Percentiles rank a stretch among this genome's conserved stretches.
These are phyloP conservation scores for Astragalus membranaceus DNA, from an alignment of 306 rosid genomes.

Conservation along the genomic window DNA sequence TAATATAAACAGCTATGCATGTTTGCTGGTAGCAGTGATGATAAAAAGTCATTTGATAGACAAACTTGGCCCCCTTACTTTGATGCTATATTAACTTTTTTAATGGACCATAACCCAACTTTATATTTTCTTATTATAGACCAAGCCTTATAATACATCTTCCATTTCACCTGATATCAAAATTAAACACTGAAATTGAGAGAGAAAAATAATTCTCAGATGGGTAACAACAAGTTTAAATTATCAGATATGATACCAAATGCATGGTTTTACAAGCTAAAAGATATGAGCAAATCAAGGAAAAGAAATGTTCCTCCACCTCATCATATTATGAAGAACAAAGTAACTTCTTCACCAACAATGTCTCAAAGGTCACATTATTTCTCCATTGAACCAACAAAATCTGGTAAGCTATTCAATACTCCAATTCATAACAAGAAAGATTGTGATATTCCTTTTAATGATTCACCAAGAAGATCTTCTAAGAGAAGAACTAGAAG, in stretches of 20 bases:
- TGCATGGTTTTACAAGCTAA: slow-evolving; percentile 97
- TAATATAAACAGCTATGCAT: slow-evolving; percentile 34
- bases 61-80: slow-evolving; percentile 42
- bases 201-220: slow-evolving; percentile 18
- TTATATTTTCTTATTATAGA: slow-evolving; percentile 15
- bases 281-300: slow-evolving; percentile 70
- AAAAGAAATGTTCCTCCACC: slow-evolving; percentile 29
- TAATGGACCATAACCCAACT: slow-evolving; percentile 28
- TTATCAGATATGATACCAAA: slow-evolving; percentile 91
- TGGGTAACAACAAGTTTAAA: slow-evolving; percentile 83
- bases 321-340: slow-evolving; percentile 36
- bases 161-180: slow-evolving; percentile 11
- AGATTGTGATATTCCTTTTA: slow-evolving; percentile 39
- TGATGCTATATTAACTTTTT: slow-evolving; percentile 29
- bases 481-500: slow-evolving; percentile 55
- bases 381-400: slow-evolving; percentile 33
- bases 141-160: slow-evolving; percentile 20
- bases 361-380: slow-evolving; percentile 42
- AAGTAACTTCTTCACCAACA: slow-evolving; percentile 32
- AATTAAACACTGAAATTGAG: slow-evolving; percentile 17
- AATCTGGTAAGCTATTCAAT: slow-evolving; percentile 34
- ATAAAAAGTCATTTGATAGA: slow-evolving; percentile 37
- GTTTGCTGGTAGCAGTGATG: slow-evolving; percentile 44
- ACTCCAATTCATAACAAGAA: slow-evolving; percentile 28
- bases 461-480: slow-evolving; percentile 61